These are phyloP conservation scores for Carpinus fangiana DNA, from an alignment of 306 rosid species.

Conservation along the genomic window DNA sequence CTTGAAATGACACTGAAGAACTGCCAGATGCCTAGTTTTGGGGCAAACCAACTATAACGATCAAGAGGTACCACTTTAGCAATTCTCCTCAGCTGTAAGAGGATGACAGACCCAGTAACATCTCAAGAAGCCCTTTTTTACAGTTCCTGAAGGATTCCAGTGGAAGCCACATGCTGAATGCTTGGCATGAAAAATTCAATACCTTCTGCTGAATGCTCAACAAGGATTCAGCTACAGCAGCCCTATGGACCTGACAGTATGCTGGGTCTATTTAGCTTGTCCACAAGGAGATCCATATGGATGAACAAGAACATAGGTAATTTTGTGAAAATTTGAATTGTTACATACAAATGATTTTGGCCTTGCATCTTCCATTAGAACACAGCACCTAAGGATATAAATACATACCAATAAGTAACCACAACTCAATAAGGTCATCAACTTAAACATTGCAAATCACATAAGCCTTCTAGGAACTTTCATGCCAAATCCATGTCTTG, in stretches of 20 bases:
- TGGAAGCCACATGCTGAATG: not conserved
- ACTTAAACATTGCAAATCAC: conserved; percentile 19
- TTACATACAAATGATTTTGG: conserved; percentile 8
- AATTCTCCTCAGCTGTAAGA: not conserved
- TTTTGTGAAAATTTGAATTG: not conserved
- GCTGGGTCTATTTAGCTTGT: not conserved
- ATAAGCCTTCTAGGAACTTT: conserved; percentile 34
- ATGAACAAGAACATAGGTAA: conserved; percentile 10
- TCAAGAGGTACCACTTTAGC: too few species aligned
- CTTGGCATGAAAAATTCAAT: not conserved
- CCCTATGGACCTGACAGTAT: conserved; percentile 5
- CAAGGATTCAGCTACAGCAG: not conserved
- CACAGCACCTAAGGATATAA: not conserved
- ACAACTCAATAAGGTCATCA: not conserved
- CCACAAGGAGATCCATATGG: not conserved
- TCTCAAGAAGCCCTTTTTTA: not conserved
- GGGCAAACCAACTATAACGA: not conserved
- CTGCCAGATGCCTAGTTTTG: not conserved
- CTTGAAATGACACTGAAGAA: too few species aligned
- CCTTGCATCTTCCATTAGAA: conserved; percentile 10
- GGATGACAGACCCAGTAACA: not conserved
- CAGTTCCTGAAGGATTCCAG: not conserved
- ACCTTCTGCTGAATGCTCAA: not conserved
- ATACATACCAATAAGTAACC: conserved; percentile 3
- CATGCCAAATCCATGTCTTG: conserved; percentile 55